phyloP scores from a whole-genome alignment of 441 rosid species.

The Pelargonium cotyledonis region DNA sequence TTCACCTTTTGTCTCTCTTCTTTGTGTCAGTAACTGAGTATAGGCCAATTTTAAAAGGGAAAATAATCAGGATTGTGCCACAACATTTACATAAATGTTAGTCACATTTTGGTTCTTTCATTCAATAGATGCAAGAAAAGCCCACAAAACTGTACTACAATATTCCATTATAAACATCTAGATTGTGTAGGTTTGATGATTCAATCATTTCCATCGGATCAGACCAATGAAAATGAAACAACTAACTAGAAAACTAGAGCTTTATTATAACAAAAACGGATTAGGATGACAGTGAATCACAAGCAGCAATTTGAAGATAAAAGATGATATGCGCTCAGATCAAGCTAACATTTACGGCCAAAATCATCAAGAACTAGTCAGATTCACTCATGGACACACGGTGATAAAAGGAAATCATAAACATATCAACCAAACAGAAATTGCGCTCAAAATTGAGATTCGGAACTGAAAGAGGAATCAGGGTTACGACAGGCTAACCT shows the following conservation, averaged over 20 bases:
- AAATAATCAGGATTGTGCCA: too few species aligned
- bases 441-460: conserved; percentile 4
- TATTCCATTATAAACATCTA: too few species aligned
- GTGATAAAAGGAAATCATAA: not conserved
- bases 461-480: not conserved
- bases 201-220: not conserved
- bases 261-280: not conserved
- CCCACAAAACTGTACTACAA: not conserved
- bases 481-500: conserved; percentile 33
- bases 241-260: not conserved
- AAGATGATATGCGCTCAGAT: not conserved
- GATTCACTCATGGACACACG: not conserved
- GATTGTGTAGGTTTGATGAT: too few species aligned
- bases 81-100: too few species aligned
- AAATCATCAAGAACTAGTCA: conserved; percentile 1
- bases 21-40: too few species aligned
- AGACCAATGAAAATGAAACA: not conserved
- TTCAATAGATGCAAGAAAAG: not conserved
- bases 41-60: too few species aligned
- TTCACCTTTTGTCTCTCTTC: too few species aligned
- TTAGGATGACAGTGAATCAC: not conserved
- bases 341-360: too few species aligned
- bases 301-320: not conserved
- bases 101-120: not conserved
- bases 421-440: not conserved